A percentile compares a stretch with the other conserved stretches of the same genome.
These are phyloP conservation scores for Jasminum sambac DNA, from an alignment of 257 asterid species.

Conservation along the genomic window DNA sequence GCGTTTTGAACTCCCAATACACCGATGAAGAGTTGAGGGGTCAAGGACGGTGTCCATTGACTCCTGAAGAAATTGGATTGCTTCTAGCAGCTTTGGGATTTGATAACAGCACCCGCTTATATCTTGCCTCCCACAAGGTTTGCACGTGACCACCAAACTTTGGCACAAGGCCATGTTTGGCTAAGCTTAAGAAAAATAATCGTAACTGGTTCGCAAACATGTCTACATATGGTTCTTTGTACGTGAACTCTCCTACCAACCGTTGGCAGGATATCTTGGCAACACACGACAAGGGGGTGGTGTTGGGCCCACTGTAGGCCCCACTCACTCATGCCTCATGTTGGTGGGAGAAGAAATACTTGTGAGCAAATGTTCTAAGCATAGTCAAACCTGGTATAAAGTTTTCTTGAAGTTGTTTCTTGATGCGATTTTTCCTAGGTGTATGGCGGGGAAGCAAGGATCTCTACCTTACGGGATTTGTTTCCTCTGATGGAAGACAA, in stretches of 20 bases:
- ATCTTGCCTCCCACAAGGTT: constrained; percentile 98
- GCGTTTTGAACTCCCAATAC: constrained; percentile 91
- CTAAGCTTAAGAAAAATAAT: not conserved
- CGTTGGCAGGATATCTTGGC: too few species aligned
- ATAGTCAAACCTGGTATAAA: not conserved
- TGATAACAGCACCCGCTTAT: constrained; percentile 80
- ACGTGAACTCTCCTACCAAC: too few species aligned
- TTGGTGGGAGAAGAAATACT: not conserved
- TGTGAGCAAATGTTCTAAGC: not conserved
- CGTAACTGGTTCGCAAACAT: not conserved
- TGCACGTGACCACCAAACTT: not conserved
- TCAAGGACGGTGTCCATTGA: constrained; percentile 93
- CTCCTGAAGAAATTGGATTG: constrained; percentile 98
- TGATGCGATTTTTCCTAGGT: constrained; percentile 45
- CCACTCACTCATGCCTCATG: too few species aligned
- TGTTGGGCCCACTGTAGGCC: too few species aligned
- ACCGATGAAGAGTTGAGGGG: constrained; percentile 98
- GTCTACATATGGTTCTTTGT: not conserved
- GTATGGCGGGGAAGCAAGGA: constrained; percentile 91
- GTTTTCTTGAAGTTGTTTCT: not conserved
- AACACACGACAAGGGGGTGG: too few species aligned
- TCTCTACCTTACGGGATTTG: constrained; percentile 65
- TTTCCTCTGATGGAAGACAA: constrained; percentile 95
- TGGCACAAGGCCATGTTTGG: not conserved
- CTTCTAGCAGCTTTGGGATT: constrained; percentile 95